Percentiles rank a stretch among this genome's conserved stretches.
Evolutionary conservation across 129 eudicot species (phyloP).

Genomic region (Pseudognaphalium luteoalbum): DNA sequence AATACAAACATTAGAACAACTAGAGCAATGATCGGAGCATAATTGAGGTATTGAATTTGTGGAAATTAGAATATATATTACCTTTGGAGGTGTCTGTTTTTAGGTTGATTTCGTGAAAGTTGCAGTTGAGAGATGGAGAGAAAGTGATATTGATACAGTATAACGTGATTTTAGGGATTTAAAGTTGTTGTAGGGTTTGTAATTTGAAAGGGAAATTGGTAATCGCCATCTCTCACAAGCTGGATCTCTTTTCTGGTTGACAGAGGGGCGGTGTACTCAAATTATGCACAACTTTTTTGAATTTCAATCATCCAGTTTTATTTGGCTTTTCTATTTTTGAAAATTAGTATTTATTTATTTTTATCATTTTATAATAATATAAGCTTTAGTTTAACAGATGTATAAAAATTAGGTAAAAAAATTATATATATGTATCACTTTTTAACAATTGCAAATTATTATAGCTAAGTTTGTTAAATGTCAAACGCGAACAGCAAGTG

Average conservation of each 20-base stretch:
- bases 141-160: slow-evolving; percentile 11
- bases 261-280: slow-evolving; percentile 26
- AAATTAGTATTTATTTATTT: too few species aligned
- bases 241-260: slow-evolving; percentile 31
- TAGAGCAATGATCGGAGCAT: background rate
- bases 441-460: too few species aligned
- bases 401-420: too few species aligned
- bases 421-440: too few species aligned
- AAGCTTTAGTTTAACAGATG: too few species aligned
- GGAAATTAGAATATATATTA: background rate
- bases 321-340: background rate
- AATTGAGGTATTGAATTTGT: slow-evolving; percentile 5
- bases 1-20: slow-evolving; percentile 3
- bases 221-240: slow-evolving; percentile 20
- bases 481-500: too few species aligned
- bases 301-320: background rate
- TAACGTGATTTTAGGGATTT: slow-evolving; percentile 13
- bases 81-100: slow-evolving; percentile 19
- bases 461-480: too few species aligned
- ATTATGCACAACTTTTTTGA: slow-evolving; percentile 20
- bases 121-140: slow-evolving; percentile 6
- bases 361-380: too few species aligned
- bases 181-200: slow-evolving; percentile 22
- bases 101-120: slow-evolving; percentile 18
- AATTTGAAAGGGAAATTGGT: slow-evolving; percentile 5